Evolutionary conservation across 2,329 filamentous ascomycete species (phyloP), one percentile per base, ranked within the genome.

Genomic region (Exophiala mesophila): DNA sequence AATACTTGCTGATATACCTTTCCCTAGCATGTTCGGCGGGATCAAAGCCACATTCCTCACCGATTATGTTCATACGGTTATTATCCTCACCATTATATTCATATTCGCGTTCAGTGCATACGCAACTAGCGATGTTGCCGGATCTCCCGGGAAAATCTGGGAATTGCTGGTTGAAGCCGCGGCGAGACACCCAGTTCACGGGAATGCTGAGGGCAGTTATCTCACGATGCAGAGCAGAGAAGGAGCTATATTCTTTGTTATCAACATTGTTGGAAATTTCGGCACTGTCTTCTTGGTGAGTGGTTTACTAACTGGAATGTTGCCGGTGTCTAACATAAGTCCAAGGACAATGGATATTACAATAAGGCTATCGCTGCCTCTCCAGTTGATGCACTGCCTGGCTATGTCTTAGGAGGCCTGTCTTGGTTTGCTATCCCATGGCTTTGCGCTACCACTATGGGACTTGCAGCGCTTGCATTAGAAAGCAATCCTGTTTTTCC

Each of bases 401-500:
- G 88, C 13, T 95, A 95, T 59, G 82, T 95, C 41, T 76, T 90
- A 49, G 88, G 88, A 4, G 88, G 89, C 16, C 73, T 94, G 1
- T 82, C 78, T 36, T 95, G 88, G 88, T 95, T 95, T 55, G 88
- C 88, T 1, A 94, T 96, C 39, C 89, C 89, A 0, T 94, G 86
- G 85, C 73, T 94, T 7, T 85, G 81, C 2, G 88, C 88, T 1
- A 95, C 86, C 0, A 94, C 88, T 1, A 85, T 94, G 80, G 88
- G 88, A 21, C 74, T 95, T 5, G 77, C 85, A 1, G 87, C 85
- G 3, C 71, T 95, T 5, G 85, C 87, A 0, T 74, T 95, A 1
- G 88, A 95, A 62, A 78, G 72, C 51, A 83, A 78, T 78, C 63
- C 71, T 0, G 61, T 64, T 0, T 79, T 77, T 40, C 76, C 76